phyloP scores from a whole-genome alignment of 2,329 filamentous ascomycete genomes.

The Aspergillus phoenicis region DNA sequence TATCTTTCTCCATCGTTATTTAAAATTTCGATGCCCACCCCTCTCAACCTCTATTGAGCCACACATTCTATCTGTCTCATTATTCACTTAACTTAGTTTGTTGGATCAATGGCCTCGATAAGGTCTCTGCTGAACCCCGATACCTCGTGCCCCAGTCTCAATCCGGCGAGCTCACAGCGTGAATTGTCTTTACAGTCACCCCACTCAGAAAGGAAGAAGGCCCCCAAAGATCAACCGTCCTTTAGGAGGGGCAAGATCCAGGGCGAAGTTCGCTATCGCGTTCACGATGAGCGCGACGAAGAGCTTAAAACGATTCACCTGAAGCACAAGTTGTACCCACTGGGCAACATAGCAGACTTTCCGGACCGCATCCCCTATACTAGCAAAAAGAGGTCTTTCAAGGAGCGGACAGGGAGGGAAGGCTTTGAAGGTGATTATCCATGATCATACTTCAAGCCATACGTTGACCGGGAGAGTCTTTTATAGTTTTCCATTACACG shows the following conservation, averaged over 20 bases:
- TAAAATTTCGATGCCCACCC: neutral
- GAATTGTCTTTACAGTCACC: conserved; percentile 24
- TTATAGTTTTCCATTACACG: conserved; percentile 64
- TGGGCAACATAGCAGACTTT: neutral
- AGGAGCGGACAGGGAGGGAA: neutral
- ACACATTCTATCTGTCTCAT: neutral
- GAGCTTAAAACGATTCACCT: neutral
- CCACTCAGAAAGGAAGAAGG: conserved; percentile 7
- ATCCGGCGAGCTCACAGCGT: conserved; percentile 43
- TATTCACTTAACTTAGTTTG: neutral
- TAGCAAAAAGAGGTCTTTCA: neutral
- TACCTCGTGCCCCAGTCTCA: conserved; percentile 43
- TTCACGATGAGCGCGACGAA: neutral
- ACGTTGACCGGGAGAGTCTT: conserved; percentile 29
- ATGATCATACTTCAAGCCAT: conserved; percentile 8
- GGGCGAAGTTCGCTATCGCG: neutral
- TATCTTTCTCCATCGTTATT: conserved; percentile 14
- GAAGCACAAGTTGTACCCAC: neutral
- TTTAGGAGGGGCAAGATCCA: neutral
- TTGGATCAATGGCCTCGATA: conserved; percentile 62
- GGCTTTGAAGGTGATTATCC: neutral
- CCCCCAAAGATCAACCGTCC: neutral
- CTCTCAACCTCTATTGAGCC: conserved; percentile 2
- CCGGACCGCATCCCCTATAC: conserved; percentile 21
- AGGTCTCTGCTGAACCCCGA: conserved; percentile 68